These are phyloP conservation scores for Colletotrichum viniferum DNA, from an alignment of 2,329 filamentous ascomycete species.

Conservation along the genomic window DNA sequence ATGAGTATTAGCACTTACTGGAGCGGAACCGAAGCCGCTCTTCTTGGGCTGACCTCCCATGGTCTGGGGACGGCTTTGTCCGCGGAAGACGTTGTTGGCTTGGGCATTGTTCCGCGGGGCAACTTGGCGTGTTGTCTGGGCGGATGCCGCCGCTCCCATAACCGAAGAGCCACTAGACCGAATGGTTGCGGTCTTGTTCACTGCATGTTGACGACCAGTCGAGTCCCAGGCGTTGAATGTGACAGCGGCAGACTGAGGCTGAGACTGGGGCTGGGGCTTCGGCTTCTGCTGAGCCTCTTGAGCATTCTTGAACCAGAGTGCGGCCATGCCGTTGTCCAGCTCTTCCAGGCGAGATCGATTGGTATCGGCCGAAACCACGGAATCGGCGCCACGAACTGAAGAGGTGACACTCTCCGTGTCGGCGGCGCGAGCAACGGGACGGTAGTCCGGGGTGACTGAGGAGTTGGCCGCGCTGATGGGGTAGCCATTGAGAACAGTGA, in stretches of 20 bases:
- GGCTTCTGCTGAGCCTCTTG: not conserved
- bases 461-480: not conserved
- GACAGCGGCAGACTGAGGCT: not conserved
- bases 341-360: not conserved
- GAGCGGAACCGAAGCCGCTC: not conserved
- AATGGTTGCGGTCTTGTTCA: constrained; percentile 27
- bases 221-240: constrained; percentile 32
- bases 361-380: not conserved
- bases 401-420: not conserved
- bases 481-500: not conserved
- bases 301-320: not conserved
- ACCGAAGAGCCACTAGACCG: not conserved
- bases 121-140: not conserved
- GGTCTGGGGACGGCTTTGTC: not conserved
- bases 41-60: not conserved
- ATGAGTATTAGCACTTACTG: not conserved
- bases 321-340: not conserved
- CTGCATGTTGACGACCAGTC: constrained; percentile 25
- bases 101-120: not conserved
- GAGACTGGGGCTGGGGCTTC: not conserved
- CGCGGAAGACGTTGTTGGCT: not conserved
- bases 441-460: not conserved
- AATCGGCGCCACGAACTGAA: not conserved
- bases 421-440: not conserved
- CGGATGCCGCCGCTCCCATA: not conserved